Conservation (phyloP, 2,329 filamentous ascomycete genomes). For the Teratosphaeria zuluensis region DNA sequence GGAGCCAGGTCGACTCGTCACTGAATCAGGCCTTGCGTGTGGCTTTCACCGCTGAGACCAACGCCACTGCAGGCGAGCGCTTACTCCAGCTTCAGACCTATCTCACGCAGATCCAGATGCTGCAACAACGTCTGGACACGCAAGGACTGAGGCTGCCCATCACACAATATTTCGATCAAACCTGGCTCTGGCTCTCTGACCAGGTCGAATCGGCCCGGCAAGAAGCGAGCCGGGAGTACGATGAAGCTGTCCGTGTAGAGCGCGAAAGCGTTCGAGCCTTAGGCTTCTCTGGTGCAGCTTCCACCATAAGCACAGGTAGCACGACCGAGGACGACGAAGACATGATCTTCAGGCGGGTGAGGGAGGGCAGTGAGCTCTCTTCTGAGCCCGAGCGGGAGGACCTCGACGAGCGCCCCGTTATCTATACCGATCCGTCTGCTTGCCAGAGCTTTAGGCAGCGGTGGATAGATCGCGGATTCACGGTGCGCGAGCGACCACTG, state of each 20-base stretch:
- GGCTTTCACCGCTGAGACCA: neutral
- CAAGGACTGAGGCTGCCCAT: neutral
- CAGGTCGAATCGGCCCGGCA: neutral
- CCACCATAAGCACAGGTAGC: neutral
- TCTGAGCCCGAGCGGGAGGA: neutral
- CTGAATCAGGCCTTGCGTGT: neutral
- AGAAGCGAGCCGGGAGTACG: neutral
- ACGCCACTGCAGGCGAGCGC: neutral
- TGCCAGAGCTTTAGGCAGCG: neutral
- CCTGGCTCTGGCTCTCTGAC: neutral
- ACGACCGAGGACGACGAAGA: neutral
- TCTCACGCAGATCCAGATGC: neutral
- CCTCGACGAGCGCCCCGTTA: neutral
- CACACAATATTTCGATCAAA: neutral
- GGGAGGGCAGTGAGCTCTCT: neutral
- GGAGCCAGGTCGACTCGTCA: conserved; percentile 8
- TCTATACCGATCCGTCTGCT: neutral
- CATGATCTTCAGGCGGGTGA: neutral
- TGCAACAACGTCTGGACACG: neutral
- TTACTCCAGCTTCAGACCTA: neutral
- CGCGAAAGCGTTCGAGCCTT: no score
- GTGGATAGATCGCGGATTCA: neutral
- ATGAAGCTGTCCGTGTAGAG: neutral
- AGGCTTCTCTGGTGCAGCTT: neutral
- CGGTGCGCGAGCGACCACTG: neutral